Evolutionary conservation across 768 basidiomycete species (phyloP), one percentile per base, ranked within the genome.

Genomic region (Myochromella boudieri): DNA sequence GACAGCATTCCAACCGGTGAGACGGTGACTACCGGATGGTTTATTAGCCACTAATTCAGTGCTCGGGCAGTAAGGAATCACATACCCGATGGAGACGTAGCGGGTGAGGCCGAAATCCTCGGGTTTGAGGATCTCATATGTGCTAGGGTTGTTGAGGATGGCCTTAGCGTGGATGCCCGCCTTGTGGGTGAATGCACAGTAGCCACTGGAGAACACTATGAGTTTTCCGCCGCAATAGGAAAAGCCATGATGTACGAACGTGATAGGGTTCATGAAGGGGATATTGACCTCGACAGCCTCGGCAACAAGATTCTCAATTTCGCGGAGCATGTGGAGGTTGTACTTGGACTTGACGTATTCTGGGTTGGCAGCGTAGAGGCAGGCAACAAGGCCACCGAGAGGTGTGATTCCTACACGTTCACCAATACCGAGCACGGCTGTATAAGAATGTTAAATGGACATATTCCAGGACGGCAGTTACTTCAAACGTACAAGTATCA

Each of bases 281-380:
- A 99, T 83, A 54, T 92, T 90, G 65, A 98, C 93, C 67, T 97
- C 94, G 50, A 99, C 97, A 40, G 95, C 97, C 70, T 97, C 95
- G 29, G 97, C 97, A 52, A 99, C 95, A 61, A 97, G 76, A 73
- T 98, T 98, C 73, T 99, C 97, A 57, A 99, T 90, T 69, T 98
- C 97, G 59, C 97, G 90, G 44, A 99, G 86, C 91, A 95, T 95
- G 50, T 82, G 70, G 34, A 98, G 83, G 70, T 98, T 97, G 78
- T 98, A 99, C 85, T 99, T 99, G 82, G 80, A 68, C 81, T 97
- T 98, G 84, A 98, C 95, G 66, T 97, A 97, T 64, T 98, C 97
- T 20, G 95, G 95, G 72, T 97, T 85, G 62, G 92, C 93, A 50
- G 93, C 92, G 63, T 95, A 94, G 60, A 99, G 81, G 69, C 97